Base-by-base conservation (phyloP, 2,329 filamentous ascomycete genomes). In the Pyrenochaeta sp. region DNA sequence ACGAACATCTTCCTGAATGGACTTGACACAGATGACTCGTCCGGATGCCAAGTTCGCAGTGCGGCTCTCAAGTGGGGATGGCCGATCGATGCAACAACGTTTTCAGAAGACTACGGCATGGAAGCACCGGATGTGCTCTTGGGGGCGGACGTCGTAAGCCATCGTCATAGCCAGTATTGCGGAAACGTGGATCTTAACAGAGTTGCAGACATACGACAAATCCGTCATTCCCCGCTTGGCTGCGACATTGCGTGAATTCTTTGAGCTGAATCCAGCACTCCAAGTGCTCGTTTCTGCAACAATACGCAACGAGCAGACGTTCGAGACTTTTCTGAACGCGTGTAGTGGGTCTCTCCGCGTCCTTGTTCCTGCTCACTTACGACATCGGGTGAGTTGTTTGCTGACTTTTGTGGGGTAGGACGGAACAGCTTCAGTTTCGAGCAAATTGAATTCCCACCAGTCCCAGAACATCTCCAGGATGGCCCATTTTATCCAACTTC, bases 1-100 rank as follows among this genome's bases (percentile, higher is more conserved):
- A 87, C 87, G 42, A 93, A 90, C 64, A 78, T 91, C 36, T 88
- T 86, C 62, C 79, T 93, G 49, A 93, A 93, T 66, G 81, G 80
- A 6, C 81, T 92, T 0, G 84, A 88, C 55, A 80, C 81, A 15
- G 79, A 79, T 4, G 66, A 63, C n/a, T 58, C 58, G 22, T 54
- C 63, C 13, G 49, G 50, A 19, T 59, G 65, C 43, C 51, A 54
- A 55, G 64, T 90, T 28, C 73, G 75, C 0, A 80, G 83, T 1
- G 85, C 84, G 74, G 82, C 88, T 3, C 72, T 91, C 32, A 83
- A 83, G 72, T 92, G 90, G 89, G 90, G 90, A 0, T 80, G 85
- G 59, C 83, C 84, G 0, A 73, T 89, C 3, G 75, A 86, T 47
- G 85, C 84, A 25, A 84, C 82, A 3, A 85, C 83, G 0, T 88